A percentile compares a stretch with the other conserved stretches of the same genome.
Evolutionary conservation across 306 rosid genomes (phyloP).

Genomic region (Vigna radiata): DNA sequence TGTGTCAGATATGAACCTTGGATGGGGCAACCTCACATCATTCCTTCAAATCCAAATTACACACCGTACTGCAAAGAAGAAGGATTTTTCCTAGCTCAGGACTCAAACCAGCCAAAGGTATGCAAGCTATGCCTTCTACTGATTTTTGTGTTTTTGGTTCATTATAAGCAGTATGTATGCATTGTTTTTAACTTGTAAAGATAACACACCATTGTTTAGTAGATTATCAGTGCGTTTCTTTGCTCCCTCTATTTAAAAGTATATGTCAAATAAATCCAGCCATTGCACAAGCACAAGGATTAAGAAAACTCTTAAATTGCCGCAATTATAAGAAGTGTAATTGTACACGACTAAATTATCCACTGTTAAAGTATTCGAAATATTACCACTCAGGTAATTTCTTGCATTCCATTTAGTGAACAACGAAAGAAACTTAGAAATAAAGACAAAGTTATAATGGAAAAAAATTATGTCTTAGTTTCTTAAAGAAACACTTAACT

Average conservation of each 20-base stretch:
- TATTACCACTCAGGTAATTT: background rate
- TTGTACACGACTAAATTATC: background rate
- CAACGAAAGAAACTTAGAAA: background rate
- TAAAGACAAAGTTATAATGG: background rate
- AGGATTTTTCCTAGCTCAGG: slow-evolving; percentile 51
- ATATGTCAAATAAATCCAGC: background rate
- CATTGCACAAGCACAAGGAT: slow-evolving; percentile 18
- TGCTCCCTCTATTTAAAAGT: background rate
- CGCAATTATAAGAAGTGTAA: background rate
- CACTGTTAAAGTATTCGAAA: background rate
- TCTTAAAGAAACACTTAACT: background rate
- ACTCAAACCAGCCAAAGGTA: slow-evolving; percentile 65
- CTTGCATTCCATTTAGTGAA: slow-evolving; percentile 2
- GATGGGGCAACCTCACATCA: slow-evolving; percentile 48
- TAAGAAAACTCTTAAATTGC: slow-evolving; percentile 11
- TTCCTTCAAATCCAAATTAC: slow-evolving; percentile 47
- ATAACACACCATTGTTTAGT: slow-evolving; percentile 6
- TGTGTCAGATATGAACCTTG: slow-evolving; percentile 57
- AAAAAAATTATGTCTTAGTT: background rate
- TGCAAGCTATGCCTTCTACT: slow-evolving; percentile 56
- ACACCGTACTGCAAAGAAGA: slow-evolving; percentile 51
- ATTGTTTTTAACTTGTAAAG: background rate
- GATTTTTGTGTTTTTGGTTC: slow-evolving; percentile 5
- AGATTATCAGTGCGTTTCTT: slow-evolving; percentile 9
- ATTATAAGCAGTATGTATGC: background rate